Base-by-base conservation (phyloP, 2,329 filamentous ascomycete genomes). In the Colletotrichum orbiculare region DNA sequence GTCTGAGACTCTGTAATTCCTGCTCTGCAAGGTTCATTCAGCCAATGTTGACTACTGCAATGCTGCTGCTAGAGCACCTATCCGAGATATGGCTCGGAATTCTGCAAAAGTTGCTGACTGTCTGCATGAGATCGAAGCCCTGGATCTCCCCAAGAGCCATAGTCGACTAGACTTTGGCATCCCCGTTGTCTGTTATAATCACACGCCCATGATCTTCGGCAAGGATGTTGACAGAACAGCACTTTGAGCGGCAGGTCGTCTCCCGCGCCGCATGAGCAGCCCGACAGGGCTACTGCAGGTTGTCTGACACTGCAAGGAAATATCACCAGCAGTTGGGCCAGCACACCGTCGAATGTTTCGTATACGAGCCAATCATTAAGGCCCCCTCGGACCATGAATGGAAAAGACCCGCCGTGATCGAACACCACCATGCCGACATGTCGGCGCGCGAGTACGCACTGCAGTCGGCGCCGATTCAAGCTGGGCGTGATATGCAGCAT, bases 191-290 rank as follows among this genome's bases (percentile, higher is more conserved):
- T 49, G 11, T 15, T 17, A 43, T 63, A 53, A 41, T 25, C 15
- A 52, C 57, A 65, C 50, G 33, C 62, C 62, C 34, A 12, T 65
- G 64, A 66, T 66, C 64, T 48, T 17, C 64, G 12, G 7, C 54
- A 66, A 49, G 60, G 64, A 66, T 57, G 4, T 7, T 57, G 15
- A 37, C 53, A 38, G 59, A 53, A 39, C 17, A 41, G 59, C 53
- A 53, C 47, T 42, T 49, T 56, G 35, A 42, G 55, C 37, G 45
- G 56, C 43, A 60, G 52, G 54, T 54, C 46, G 39, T 41, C 45
- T 62, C 53, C 63, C 38, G 48, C 60, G 37, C 17, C 53, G 42
- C 17, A 33, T 42, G 37, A 57, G 43, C 58, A 54, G 53, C 47
- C 59, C 53, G 48, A 43, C 38, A 48, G 47, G 42, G 58, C 63